Conservation (phyloP, 2,329 filamentous ascomycete species). For the Nemania diffusa region DNA sequence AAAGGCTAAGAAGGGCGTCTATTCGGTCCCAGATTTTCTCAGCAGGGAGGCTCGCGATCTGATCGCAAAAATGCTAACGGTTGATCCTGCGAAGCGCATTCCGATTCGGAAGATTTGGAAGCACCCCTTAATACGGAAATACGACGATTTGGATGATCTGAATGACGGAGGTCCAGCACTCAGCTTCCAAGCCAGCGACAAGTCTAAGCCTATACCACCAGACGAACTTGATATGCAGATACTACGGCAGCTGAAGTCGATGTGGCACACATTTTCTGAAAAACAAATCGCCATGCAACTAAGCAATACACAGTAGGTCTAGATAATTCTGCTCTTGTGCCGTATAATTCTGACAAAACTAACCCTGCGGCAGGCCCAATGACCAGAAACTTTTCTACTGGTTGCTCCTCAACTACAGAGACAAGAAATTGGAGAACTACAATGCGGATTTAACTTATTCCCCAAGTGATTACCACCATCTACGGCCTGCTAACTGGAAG, state of each 20-base stretch:
- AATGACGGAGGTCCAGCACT: slow-evolving; percentile 66
- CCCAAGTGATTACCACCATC: slow-evolving; percentile 89
- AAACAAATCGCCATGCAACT: slow-evolving; percentile 76
- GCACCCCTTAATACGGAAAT: slow-evolving; percentile 87
- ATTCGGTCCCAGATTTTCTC: slow-evolving; percentile 70
- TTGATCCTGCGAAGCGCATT: slow-evolving; percentile 82
- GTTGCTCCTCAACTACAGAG: slow-evolving; percentile 81
- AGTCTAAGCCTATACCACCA: slow-evolving; percentile 66
- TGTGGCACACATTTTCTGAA: slow-evolving; percentile 89
- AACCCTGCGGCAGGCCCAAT: slow-evolving; percentile 69
- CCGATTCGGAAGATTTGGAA: slow-evolving; percentile 83
- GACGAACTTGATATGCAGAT: slow-evolving; percentile 83
- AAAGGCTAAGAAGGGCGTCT: slow-evolving; percentile 68
- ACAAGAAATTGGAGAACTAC: slow-evolving; percentile 89
- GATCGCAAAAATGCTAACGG: slow-evolving; percentile 80
- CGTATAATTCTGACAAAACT: slow-evolving; percentile 30
- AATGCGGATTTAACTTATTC: slow-evolving; percentile 83
- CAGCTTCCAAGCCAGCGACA: slow-evolving; percentile 61
- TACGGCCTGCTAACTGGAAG: slow-evolving; percentile 67
- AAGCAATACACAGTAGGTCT: slow-evolving; percentile 69
- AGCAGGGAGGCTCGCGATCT: slow-evolving; percentile 78
- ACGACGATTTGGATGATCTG: slow-evolving; percentile 77
- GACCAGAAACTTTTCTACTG: slow-evolving; percentile 95
- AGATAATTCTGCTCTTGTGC: neutral
- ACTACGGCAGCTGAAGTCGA: slow-evolving; percentile 83